A percentile compares a stretch with the other conserved stretches of the same genome.
Conservation (phyloP, 176 grass and related monocot species). For the Zizania latifolia region DNA sequence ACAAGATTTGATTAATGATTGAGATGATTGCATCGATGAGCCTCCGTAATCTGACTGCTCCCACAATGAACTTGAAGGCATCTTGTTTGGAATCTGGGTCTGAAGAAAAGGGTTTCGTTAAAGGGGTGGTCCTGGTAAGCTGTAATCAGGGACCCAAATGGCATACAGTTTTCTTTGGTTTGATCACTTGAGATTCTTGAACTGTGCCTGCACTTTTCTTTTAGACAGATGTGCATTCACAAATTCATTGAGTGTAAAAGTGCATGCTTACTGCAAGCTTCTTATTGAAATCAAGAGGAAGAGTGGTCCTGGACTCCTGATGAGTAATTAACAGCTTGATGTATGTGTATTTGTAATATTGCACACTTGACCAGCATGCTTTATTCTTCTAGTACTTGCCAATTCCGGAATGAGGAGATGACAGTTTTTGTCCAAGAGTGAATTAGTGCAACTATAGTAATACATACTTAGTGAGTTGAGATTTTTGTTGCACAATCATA, state of each 20-base stretch:
- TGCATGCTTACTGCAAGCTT: conserved; percentile 9
- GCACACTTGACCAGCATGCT: not conserved
- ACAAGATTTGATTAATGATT: conserved; percentile 27
- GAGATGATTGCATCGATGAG: not conserved
- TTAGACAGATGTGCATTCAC: not conserved
- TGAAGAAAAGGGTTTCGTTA: conserved; percentile 27
- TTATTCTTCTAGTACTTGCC: conserved; percentile 38
- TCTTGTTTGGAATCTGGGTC: conserved; percentile 22
- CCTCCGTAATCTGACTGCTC: conserved; percentile 9
- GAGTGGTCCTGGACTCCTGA: conserved; percentile 5
- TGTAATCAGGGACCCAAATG: not conserved
- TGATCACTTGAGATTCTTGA: not conserved
- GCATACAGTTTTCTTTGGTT: conserved; percentile 8
- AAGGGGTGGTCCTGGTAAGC: conserved; percentile 46
- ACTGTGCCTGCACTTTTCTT: not conserved
- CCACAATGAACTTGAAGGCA: conserved; percentile 14
- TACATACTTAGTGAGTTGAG: not conserved
- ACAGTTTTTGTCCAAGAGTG: not conserved
- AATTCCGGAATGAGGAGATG: conserved; percentile 7
- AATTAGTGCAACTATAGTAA: conserved; percentile 2
- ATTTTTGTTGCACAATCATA: not conserved
- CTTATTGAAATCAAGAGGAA: conserved; percentile 2
- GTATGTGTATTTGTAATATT: not conserved
- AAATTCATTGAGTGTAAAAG: not conserved
- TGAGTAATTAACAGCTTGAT: not conserved